These are phyloP conservation scores for Globisporangium middletonii DNA, from an alignment of 352 stramenopile genomes.

Conservation along the genomic window DNA sequence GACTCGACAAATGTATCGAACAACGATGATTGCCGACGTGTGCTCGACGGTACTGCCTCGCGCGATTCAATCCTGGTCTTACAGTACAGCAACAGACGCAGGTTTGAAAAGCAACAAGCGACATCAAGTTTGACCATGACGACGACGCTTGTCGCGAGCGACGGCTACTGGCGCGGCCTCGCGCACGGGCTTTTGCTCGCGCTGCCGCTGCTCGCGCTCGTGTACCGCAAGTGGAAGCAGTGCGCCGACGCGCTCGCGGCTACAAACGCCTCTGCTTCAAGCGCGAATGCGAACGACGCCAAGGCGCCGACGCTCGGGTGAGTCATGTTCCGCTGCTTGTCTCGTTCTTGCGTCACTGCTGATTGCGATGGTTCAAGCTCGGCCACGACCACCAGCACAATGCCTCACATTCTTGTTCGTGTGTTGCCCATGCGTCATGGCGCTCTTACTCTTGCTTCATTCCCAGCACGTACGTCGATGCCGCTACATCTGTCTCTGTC, in stretches of 20 bases:
- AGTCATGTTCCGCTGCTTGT: constrained; percentile 1
- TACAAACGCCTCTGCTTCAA: constrained; percentile 8
- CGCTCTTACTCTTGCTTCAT: background rate
- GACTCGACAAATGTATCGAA: no score
- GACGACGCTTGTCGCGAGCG: background rate
- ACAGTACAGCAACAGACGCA: background rate
- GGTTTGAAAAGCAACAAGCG: no score
- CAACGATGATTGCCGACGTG: no score
- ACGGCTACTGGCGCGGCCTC: constrained; percentile 42
- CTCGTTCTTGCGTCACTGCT: background rate
- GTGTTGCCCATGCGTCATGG: background rate
- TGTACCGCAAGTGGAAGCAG: constrained; percentile 43
- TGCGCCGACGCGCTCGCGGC: constrained; percentile 1
- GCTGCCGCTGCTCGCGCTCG: constrained; percentile 35
- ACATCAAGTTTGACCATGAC: background rate
- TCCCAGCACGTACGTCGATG: constrained; percentile 31
- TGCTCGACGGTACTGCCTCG: no score
- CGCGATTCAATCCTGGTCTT: background rate
- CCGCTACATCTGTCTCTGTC: no score
- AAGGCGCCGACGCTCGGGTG: constrained; percentile 40
- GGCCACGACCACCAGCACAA: no score
- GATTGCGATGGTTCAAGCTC: constrained; percentile 7
- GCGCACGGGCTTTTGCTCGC: constrained; percentile 45
- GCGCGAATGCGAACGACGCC: constrained; percentile 9
- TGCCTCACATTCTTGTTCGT: background rate